phyloP scores from a whole-genome alignment of 192 early-diverging fungal genomes.

The Backusella mclennaniae region DNA sequence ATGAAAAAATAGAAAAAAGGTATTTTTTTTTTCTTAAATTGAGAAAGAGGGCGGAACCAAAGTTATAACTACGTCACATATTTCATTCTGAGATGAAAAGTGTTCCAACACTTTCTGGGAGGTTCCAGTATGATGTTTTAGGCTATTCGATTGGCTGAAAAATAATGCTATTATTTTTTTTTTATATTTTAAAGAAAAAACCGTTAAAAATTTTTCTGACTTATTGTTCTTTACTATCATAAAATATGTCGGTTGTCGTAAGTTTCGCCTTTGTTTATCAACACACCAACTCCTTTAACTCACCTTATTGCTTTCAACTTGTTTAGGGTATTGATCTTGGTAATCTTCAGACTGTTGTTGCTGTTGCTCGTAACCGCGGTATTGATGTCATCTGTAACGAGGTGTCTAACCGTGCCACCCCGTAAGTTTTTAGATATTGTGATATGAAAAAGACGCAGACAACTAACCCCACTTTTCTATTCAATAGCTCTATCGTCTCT shows the following conservation, averaged over 20 bases:
- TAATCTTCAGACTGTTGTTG: constrained; percentile 93
- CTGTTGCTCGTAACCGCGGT: constrained; percentile 96
- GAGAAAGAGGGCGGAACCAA: background rate
- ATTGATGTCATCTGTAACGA: constrained; percentile 98
- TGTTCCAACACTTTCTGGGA: constrained; percentile 4
- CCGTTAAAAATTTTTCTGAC: background rate
- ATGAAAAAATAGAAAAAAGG: background rate
- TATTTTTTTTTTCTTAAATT: background rate
- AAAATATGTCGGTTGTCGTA: constrained; percentile 24
- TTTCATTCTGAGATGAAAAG: constrained; percentile 3
- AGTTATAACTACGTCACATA: background rate
- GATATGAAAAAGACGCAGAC: background rate
- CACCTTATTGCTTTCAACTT: background rate
- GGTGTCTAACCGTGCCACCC: constrained; percentile 94
- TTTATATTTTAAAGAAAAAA: background rate
- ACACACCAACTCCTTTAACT: background rate
- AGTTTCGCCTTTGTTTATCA: background rate
- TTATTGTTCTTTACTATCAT: constrained; percentile 10
- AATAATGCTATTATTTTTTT: background rate
- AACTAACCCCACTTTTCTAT: background rate
- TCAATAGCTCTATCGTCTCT: constrained; percentile 79
- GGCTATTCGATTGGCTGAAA: background rate
- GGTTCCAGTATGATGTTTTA: background rate
- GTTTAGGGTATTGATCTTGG: constrained; percentile 90
- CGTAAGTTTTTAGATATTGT: constrained; percentile 49